Evolutionary conservation across 2,329 filamentous ascomycete genomes (phyloP), one percentile per base, ranked within the genome.

Genomic region (Pseudocercospora musae): DNA sequence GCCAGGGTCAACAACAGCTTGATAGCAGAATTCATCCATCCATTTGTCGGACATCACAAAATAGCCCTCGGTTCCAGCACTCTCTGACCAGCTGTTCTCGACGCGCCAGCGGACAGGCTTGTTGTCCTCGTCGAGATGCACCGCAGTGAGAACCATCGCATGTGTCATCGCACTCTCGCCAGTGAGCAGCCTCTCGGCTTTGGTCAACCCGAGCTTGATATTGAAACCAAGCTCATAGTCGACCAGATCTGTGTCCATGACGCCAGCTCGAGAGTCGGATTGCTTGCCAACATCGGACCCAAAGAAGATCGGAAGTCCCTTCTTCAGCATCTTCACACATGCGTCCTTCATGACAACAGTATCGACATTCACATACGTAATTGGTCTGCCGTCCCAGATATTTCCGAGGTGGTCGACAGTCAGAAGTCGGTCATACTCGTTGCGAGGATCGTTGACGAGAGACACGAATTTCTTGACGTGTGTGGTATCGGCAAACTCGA

Each of bases 151-250:
- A 0, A 96, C 91, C 92, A 96, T 96, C 4, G 92, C 92, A 71
- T 96, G 92, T 0, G 92, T 96, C 92, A 96, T 96, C 56, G 85
- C 83, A 58, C 85, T 89, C 78, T 96, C 92, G 10, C 90, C 87
- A 0, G 88, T 88, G 70, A 84, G 80, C 50, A 96, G 79, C 3
- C 92, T 81, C 70, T 91, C 84, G 0, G 89, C 89, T 77, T 96
- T 96, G 71, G 80, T 85, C 84, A 96, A 83, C 18, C 85, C 86
- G 8, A 94, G 82, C 59, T 81, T 82, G 64, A 92, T 83, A 70
- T 92, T 91, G 77, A 96, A 92, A n/a, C 90, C 92, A 1, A 96
- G 84, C 69, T 89, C 85, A 76, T 94, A 95, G 76, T 95, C 88
- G 71, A 89, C 86, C 4, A 96, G 80, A 1, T 84, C 82, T 0